Percentiles rank a stretch among this genome's conserved stretches.
These are phyloP conservation scores for Wallacemonas sp. DNA, from an alignment of 208 protist genomes.

Conservation along the genomic window DNA sequence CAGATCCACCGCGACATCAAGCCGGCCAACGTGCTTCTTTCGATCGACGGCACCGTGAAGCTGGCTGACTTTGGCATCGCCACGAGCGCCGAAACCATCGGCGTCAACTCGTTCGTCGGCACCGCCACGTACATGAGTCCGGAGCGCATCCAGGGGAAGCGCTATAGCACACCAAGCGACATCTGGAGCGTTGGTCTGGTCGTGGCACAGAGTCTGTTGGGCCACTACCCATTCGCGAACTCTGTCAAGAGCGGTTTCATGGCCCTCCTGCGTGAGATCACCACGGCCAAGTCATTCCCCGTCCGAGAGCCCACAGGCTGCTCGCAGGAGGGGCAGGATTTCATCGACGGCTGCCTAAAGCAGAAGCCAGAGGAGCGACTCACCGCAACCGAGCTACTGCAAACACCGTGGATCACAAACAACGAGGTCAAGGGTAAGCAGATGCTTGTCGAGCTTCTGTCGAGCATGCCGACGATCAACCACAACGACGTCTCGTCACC, in stretches of 20 bases:
- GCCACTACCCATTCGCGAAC: conserved; percentile 63
- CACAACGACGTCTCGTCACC: conserved; percentile 25
- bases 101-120: conserved; percentile 85
- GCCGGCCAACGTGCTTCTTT: conserved; percentile 88
- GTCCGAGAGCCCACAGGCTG: conserved; percentile 41
- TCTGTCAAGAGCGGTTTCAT: conserved; percentile 77
- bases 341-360: conserved; percentile 67
- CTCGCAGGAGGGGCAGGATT: conserved; percentile 67
- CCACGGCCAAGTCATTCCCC: conserved; percentile 50
- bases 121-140: conserved; percentile 90
- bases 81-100: conserved; percentile 81
- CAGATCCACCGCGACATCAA: conserved; percentile 92
- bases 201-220: conserved; percentile 65
- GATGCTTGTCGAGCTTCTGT: conserved; percentile 52
- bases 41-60: conserved; percentile 66
- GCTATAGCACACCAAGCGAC: conserved; percentile 80
- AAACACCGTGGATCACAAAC: conserved; percentile 71
- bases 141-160: conserved; percentile 78
- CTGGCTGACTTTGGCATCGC: conserved; percentile 89
- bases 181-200: conserved; percentile 90
- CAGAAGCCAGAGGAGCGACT: conserved; percentile 63
- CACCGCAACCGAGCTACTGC: conserved; percentile 62
- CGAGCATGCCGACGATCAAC: conserved; percentile 39
- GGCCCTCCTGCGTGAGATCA: conserved; percentile 74
- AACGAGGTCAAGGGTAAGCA: conserved; percentile 58